phyloP scores from a whole-genome alignment of 306 rosid species.

The Abrus pulchellus region DNA sequence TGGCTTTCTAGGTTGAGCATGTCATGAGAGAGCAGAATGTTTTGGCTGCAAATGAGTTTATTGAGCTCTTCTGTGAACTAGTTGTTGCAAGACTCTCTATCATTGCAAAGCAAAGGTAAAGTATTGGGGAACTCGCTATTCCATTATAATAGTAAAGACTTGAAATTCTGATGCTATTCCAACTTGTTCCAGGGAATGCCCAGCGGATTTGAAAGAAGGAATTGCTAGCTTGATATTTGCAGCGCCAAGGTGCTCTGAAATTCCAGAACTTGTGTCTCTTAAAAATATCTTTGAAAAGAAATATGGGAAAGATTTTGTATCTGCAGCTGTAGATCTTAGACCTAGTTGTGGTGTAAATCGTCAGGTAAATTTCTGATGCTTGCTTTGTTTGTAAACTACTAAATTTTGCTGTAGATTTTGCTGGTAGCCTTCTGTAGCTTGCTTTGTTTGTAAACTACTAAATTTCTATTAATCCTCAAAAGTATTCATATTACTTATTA shows the following conservation, averaged over 20 bases:
- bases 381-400: slow-evolving; percentile 3
- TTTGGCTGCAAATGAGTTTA: slow-evolving; percentile 92
- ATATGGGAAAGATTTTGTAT: slow-evolving; percentile 91
- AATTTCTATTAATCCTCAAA: slow-evolving; percentile 2
- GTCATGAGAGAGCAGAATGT: slow-evolving; percentile 96
- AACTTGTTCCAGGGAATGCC: slow-evolving; percentile 78
- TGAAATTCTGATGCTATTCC: slow-evolving; percentile 45
- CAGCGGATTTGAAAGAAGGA: slow-evolving; percentile 96
- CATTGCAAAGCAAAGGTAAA: slow-evolving; percentile 88
- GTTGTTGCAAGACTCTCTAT: slow-evolving; percentile 85
- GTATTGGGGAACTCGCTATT: not conserved
- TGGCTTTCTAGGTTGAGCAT: slow-evolving; percentile 82
- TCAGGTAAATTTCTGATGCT: slow-evolving; percentile 56
- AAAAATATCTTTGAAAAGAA: slow-evolving; percentile 87
- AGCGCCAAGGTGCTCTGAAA: slow-evolving; percentile 94
- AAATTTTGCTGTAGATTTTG: not conserved
- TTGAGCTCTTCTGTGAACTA: slow-evolving; percentile 93
- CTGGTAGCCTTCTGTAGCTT: not conserved
- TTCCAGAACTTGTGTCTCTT: slow-evolving; percentile 81
- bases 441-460: not conserved
- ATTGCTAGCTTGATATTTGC: slow-evolving; percentile 93
- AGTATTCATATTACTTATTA: slow-evolving; percentile 4
- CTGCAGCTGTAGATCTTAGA: slow-evolving; percentile 91
- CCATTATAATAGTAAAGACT: not conserved
- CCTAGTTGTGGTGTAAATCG: slow-evolving; percentile 95